Evolutionary conservation across 192 early-diverging fungal species (phyloP), one percentile per base, ranked within the genome.

Genomic region (Mortierella alpina): DNA sequence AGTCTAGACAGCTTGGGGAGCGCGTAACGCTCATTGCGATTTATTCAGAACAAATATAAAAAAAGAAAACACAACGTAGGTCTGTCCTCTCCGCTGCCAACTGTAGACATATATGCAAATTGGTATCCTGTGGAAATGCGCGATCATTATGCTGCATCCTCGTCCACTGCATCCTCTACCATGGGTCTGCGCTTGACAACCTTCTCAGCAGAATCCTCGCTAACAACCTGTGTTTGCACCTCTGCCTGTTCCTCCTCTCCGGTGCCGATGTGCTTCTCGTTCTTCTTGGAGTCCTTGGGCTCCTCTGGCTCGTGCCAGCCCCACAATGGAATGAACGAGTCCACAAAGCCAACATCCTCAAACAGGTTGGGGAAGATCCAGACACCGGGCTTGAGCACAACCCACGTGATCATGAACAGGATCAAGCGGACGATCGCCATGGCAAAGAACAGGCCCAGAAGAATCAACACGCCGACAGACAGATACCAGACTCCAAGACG

Each of bases 291-390:
- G 23, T 68, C 56, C 55, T 59, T 68, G 15, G 66, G 66, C 31
- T 20, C 46, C 67, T 91, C 90, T 31, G 90, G 87, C 23, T 75
- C 85, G 63, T 92, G 93, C 92, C 92, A 98, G 60, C 87, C 96
- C 89, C 95, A 96, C 22, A 95, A 74, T 17, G 98, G 98, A 66
- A 93, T 91, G 73, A 99, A 99, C 66, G 92, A 94, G 68, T 99
- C 98, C 54, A 98, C 85, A 68, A 98, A 88, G 20, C 96, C 96
- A 55, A 94, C 92, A 78, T 99, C 98, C 48, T 92, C 98, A 88
- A 99, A 99, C 73, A 99, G 82, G 64, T 98, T 97, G 54, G 98
- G 98, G 87, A 97, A 99, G 14, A 99, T 84, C 98, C 96, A 98
- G 68, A 97, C 89, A 22, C 96, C 95, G 63, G 91, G 91, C 50